Percentiles rank a stretch among this genome's conserved stretches.
phyloP scores from a whole-genome alignment of 495 filamentous ascomycete species.

The Podospora bellae-mahoneyi region DNA sequence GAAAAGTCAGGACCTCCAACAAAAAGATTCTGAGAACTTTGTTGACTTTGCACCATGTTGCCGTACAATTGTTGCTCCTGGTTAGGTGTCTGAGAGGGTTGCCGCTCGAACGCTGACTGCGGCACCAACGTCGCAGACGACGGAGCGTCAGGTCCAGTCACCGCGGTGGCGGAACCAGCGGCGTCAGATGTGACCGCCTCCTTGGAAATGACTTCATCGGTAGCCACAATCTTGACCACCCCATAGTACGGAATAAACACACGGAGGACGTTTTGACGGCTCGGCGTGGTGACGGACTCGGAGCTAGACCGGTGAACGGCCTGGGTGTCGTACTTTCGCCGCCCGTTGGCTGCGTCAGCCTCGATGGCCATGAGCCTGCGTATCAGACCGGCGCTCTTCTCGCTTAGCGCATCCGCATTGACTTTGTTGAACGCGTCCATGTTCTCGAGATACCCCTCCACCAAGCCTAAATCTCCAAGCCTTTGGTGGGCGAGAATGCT shows the following conservation, averaged over 20 bases:
- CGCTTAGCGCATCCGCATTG: conserved; percentile 7
- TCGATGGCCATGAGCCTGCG: conserved; percentile 30
- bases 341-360: conserved; percentile 16
- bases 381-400: conserved; percentile 13
- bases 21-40: not conserved
- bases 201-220: not conserved
- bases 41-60: not conserved
- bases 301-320: not conserved
- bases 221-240: conserved; percentile 17
- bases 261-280: conserved; percentile 10
- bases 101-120: not conserved
- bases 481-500: conserved; percentile 42
- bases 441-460: conserved; percentile 41
- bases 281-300: conserved; percentile 3
- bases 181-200: not conserved
- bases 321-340: not conserved
- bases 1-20: not conserved
- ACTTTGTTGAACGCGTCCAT: conserved; percentile 26
- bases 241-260: conserved; percentile 30
- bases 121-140: not conserved
- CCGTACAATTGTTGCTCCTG: not conserved
- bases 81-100: not conserved
- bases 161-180: not conserved
- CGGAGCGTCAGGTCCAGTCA: not conserved
- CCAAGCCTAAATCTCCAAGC: conserved; percentile 40